Base-by-base conservation (phyloP, 1,284 basidiomycete species). In the Apiotrichum sp. region DNA sequence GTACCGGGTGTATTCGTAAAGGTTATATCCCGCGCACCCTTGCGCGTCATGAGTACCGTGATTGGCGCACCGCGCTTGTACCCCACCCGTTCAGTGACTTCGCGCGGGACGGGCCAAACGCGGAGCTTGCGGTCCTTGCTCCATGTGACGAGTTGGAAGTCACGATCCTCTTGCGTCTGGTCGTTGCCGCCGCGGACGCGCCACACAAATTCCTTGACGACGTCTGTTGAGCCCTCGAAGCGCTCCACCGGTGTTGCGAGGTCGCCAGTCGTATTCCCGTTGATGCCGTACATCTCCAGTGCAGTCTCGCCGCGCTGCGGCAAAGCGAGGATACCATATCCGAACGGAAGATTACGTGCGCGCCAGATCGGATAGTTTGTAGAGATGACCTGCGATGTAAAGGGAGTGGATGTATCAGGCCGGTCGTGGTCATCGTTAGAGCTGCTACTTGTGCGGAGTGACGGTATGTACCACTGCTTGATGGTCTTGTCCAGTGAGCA, bases 171-270 rank as follows among this genome's bases (percentile, higher is more conserved):
- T 81, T 65, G 57, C n/a, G 34, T 38, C 9, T 64, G 53, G 70
- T 80, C 76, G 10, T 75, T 65, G 0, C 78, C 79, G 45, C 83
- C 83, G 50, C 79, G 69, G 0, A 82, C 84, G 56, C 96, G 80
- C 93, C 96, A 98, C 2, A 99, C 93, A 68, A 96, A 99, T 76
- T 99, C 95, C 67, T 97, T 97, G 39, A 98, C 95, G 4, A 93
- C 89, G 66, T 96, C 93, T 0, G 84, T 82, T 71, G 96, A 92
- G 0, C 93, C 93, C 61, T 88, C 87, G 63, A 96, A 97, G 3
- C 81, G 79, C 57, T 88, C 84, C 7, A 92, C 83, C 10, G 56
- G 59, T 6, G n/a, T 31, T 6, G 6, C 1, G 7, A 4, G 6
- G 6, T 13, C 36, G 3, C 22, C 35, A 3, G 22, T 16, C 8